Evolutionary conservation across 805 yeast species (phyloP).

Genomic region (Lachancea quebecensis): DNA sequence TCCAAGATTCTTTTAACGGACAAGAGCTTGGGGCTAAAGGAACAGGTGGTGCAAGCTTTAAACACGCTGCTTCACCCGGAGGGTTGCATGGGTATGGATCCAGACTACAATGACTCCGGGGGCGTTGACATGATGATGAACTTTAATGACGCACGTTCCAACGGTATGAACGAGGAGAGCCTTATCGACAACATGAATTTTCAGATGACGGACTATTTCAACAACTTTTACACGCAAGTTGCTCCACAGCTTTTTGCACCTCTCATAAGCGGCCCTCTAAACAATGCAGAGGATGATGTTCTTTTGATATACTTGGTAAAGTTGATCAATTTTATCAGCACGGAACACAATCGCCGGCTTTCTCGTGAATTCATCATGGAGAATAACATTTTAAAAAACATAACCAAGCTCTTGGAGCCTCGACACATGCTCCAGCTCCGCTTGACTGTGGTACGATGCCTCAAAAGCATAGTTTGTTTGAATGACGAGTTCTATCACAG

Average conservation of each 20-base stretch:
- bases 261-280: conserved; percentile 32
- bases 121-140: conserved; percentile 7
- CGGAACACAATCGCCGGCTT: conserved; percentile 50
- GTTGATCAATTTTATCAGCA: conserved; percentile 57
- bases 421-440: conserved; percentile 42
- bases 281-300: conserved; percentile 31
- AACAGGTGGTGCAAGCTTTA: conserved; percentile 80
- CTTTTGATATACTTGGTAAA: conserved; percentile 60
- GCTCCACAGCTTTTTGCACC: conserved; percentile 52
- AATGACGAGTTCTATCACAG: conserved; percentile 58
- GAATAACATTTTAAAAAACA: conserved; percentile 49
- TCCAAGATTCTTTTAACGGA: conserved; percentile 57
- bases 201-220: conserved; percentile 32
- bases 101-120: conserved; percentile 12
- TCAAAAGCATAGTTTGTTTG: conserved; percentile 53
- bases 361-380: conserved; percentile 61
- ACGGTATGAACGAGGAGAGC: conserved; percentile 7
- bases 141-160: conserved; percentile 9
- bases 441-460: conserved; percentile 61
- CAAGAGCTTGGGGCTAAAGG: conserved; percentile 60
- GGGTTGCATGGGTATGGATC: conserved; percentile 23
- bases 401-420: conserved; percentile 42
- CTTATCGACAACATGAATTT: conserved; percentile 12
- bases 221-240: conserved; percentile 53
- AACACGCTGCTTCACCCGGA: conserved; percentile 62